Percentiles rank a stretch among this genome's conserved stretches.
These are phyloP conservation scores for Crotalaria pallida DNA, from an alignment of 306 rosid genomes.

Conservation along the genomic window DNA sequence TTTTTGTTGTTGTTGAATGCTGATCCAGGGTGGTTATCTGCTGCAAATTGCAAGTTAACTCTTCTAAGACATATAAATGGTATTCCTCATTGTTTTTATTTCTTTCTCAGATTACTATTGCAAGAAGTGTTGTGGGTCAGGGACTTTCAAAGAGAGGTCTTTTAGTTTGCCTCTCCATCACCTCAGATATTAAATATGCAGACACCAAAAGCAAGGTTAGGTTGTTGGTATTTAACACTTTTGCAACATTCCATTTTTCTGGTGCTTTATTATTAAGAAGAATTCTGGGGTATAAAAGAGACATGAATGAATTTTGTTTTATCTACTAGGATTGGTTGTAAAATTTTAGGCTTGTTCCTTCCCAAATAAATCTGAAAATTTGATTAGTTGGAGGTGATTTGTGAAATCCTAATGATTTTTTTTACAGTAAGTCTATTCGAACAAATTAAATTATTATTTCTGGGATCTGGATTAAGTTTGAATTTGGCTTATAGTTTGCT, in stretches of 20 bases:
- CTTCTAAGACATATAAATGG: too few species aligned
- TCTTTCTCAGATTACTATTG: too few species aligned
- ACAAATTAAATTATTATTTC: neutral
- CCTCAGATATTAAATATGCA: slow-evolving; percentile 67
- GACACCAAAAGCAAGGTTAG: slow-evolving; percentile 80
- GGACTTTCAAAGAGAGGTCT: too few species aligned
- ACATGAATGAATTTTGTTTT: neutral
- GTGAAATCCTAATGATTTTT: neutral
- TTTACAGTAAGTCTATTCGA: neutral
- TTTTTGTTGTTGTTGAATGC: slow-evolving; percentile 27
- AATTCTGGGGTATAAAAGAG: neutral
- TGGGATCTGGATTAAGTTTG: slow-evolving; percentile 4
- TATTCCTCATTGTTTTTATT: too few species aligned
- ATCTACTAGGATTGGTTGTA: neutral
- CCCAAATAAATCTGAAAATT: neutral
- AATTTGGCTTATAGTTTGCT: too few species aligned
- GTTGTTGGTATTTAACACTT: slow-evolving; percentile 14
- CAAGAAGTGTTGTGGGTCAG: too few species aligned
- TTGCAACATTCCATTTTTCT: neutral
- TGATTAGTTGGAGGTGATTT: slow-evolving; percentile 3
- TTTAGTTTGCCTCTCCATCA: too few species aligned
- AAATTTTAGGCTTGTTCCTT: neutral
- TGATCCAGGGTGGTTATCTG: slow-evolving; percentile 21
- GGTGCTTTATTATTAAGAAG: neutral
- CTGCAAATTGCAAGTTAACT: slow-evolving; percentile 5